Base-by-base conservation (phyloP, 768 basidiomycete genomes). In the Lactifluus hygrophoroides region DNA sequence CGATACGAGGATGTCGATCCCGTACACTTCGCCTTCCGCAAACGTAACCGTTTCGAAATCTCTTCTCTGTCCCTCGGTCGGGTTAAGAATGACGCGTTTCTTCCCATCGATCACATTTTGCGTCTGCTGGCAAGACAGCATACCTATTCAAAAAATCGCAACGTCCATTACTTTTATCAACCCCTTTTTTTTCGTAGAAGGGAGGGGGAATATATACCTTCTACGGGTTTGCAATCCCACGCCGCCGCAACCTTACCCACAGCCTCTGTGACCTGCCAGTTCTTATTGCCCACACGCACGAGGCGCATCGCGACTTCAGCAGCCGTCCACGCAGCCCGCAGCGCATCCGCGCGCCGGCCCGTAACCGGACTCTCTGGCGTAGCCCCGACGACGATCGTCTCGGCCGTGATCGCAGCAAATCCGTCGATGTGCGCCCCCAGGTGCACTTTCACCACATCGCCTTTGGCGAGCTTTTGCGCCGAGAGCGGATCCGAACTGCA, bases 351-450 rank as follows among this genome's bases (percentile, higher is more conserved):
- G 44, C 84, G 85, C 61, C 86, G 75, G 47, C 90, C 96, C 3
- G 88, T 92, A 21, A 86, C 88, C 21, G 91, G 92, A 57, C 79
- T 76, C 55, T 81, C 75, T 23, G 78, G 73, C 54, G 83, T 84
- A 37, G 91, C 86, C 40, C 93, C 90, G 32, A 97, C 82, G 59
- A 96, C 83, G 67, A 98, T 72, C 52, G 95, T 97, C 73, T 99
- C 96, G 34, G 92, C 96, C 69, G 83, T 84, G 71, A 96, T 85
- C 54, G 92, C 84, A 19, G 94, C 94, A 72, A 90, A 97, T 56
- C 96, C 96, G 70, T 98, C 95, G 72, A 99, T 93, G 69, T 99
- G 96, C 19, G 94, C 94, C 46, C 96, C 96, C 60, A 98, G 79
- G 72, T 94, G 91, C 63, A 99, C 75, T 75, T 97, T 98, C 65